Percentiles rank a stretch among this genome's conserved stretches.
Conservation (phyloP, 371 early-diverging fungal species). For the Mortierella sp. region DNA sequence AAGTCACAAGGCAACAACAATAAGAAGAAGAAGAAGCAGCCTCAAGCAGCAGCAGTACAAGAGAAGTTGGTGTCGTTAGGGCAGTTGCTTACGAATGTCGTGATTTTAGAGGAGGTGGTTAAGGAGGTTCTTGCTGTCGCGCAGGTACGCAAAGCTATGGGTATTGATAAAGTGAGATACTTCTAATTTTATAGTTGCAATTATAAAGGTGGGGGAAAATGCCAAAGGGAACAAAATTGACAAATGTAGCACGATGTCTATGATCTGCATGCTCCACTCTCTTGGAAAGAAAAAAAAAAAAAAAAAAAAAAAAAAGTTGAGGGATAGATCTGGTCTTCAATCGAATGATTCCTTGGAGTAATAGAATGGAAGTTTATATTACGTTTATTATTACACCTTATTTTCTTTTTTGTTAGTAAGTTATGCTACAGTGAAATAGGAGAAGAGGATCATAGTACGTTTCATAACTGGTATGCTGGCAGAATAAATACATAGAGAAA, state of each 20-base stretch:
- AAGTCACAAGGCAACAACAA: neutral
- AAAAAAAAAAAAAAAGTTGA: too few relatives aligned
- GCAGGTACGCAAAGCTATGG: conserved; percentile 81
- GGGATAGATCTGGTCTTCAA: too few relatives aligned
- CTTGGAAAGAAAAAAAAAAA: too few relatives aligned
- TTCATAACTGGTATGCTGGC: neutral
- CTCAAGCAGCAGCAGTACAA: neutral
- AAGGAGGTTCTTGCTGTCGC: conserved; percentile 92
- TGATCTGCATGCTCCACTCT: too few relatives aligned
- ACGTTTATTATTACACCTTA: neutral
- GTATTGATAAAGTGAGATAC: conserved; percentile 76
- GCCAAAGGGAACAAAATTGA: too few relatives aligned
- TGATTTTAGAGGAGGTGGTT: conserved; percentile 90
- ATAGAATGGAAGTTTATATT: neutral
- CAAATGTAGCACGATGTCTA: too few relatives aligned
- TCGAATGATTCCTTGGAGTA: neutral
- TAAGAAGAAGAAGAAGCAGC: neutral
- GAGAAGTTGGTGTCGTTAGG: conserved; percentile 69
- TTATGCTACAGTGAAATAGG: neutral
- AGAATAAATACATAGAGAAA: neutral
- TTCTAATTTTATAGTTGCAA: conserved; percentile 4
- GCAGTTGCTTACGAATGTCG: conserved; percentile 86
- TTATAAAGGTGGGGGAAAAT: neutral
- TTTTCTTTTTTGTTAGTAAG: neutral
- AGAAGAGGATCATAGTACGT: neutral